phyloP scores from a whole-genome alignment of 2,329 filamentous ascomycete genomes.

The Trichophyton rubrum region DNA sequence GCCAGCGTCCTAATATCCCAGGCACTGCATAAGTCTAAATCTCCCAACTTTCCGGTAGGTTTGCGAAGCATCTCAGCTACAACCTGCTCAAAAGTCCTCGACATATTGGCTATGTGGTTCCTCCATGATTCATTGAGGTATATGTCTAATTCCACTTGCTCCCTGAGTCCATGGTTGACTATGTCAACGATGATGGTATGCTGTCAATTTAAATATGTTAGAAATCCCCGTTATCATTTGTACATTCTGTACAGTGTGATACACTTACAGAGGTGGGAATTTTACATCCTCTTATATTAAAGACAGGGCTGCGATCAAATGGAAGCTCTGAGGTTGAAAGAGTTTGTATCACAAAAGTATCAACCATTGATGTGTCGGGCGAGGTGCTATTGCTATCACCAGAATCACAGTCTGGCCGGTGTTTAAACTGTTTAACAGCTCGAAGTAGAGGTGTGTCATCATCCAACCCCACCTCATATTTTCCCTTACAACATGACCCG shows the following conservation, averaged over 20 bases:
- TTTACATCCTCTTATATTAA: background rate
- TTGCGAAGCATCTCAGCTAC: slow-evolving; percentile 3
- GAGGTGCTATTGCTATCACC: background rate
- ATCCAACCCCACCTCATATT: background rate
- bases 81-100: slow-evolving; percentile 1
- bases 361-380: background rate
- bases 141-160: background rate
- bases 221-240: background rate
- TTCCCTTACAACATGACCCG: background rate
- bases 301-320: background rate
- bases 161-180: background rate
- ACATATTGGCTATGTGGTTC: background rate
- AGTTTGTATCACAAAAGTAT: background rate
- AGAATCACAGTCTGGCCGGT: no score
- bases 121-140: background rate
- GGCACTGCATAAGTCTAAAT: background rate
- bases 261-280: background rate
- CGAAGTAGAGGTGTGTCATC: background rate
- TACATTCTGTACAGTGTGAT: no score
- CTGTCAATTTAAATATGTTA: background rate
- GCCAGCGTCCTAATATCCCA: background rate
- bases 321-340: background rate
- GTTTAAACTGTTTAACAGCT: background rate
- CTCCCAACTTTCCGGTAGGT: slow-evolving; percentile 1
- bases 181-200: background rate